Conservation (phyloP, 192 early-diverging fungal genomes). For the Haplosporangium gracile region DNA sequence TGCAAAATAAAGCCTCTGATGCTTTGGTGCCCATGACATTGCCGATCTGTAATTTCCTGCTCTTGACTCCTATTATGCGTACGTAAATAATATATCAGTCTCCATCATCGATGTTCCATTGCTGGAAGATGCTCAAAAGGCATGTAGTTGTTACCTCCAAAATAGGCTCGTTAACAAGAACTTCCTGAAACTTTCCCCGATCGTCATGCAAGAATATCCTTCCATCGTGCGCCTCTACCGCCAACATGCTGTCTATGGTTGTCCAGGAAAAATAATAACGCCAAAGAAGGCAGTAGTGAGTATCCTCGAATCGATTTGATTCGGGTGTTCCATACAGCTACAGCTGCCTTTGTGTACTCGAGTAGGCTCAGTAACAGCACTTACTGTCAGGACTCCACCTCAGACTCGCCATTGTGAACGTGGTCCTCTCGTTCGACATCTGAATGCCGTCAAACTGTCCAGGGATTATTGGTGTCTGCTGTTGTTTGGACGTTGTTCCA, state of each 20-base stretch:
- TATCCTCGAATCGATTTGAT: neutral
- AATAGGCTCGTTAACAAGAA: constrained; percentile 29
- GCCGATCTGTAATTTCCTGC: constrained; percentile 31
- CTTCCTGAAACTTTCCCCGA: constrained; percentile 28
- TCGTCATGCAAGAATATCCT: constrained; percentile 30
- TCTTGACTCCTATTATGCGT: constrained; percentile 5
- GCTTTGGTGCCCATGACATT: constrained; percentile 46
- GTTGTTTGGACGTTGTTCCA: neutral
- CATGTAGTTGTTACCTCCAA: neutral
- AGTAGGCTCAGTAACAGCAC: neutral
- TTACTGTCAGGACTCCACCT: constrained; percentile 56
- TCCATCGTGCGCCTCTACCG: constrained; percentile 45
- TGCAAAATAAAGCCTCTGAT: constrained; percentile 40
- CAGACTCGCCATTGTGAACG: constrained; percentile 25
- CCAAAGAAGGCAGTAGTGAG: neutral
- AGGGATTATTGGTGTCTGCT: constrained; percentile 16
- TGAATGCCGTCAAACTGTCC: constrained; percentile 46
- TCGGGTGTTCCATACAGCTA: neutral
- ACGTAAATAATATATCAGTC: neutral
- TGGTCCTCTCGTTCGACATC: constrained; percentile 30
- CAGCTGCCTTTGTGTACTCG: no score
- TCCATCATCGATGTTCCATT: neutral
- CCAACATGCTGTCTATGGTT: constrained; percentile 40
- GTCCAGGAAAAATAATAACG: neutral
- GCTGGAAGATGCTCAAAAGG: neutral